phyloP scores from a whole-genome alignment of 108 stramenopile species.

The Nitzschia sp. region DNA sequence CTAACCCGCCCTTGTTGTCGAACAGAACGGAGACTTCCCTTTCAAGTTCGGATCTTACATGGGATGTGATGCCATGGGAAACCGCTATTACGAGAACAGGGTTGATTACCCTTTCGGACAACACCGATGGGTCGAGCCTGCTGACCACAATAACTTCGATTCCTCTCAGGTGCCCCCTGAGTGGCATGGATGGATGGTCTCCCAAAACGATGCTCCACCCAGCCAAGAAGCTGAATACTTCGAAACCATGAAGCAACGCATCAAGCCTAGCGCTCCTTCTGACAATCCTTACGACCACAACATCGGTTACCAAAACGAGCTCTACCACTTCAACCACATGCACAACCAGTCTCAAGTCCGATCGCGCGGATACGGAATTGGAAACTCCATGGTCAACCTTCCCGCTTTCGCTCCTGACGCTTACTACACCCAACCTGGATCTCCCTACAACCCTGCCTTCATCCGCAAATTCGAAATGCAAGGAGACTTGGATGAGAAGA shows the following conservation, averaged over 20 bases:
- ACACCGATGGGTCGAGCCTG: constrained; percentile 96
- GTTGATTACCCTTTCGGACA: constrained; percentile 92
- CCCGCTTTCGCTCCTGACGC: constrained; percentile 73
- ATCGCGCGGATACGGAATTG: constrained; percentile 84
- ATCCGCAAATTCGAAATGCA: constrained; percentile 61
- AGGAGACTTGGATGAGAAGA: constrained; percentile 77
- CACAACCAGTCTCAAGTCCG: constrained; percentile 85
- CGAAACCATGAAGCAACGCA: constrained; percentile 35
- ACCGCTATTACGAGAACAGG: constrained; percentile 95
- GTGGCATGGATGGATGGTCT: constrained; percentile 95
- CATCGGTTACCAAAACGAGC: constrained; percentile 74
- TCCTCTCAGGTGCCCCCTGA: constrained; percentile 85
- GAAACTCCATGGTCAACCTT: constrained; percentile 79
- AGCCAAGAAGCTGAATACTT: constrained; percentile 52
- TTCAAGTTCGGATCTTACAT: constrained; percentile 96
- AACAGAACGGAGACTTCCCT: constrained; percentile 88
- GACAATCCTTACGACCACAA: constrained; percentile 68
- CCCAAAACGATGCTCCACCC: constrained; percentile 85
- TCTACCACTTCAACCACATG: constrained; percentile 75
- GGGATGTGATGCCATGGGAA: constrained; percentile 88
- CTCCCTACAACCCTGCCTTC: constrained; percentile 81
- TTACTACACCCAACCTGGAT: constrained; percentile 94
- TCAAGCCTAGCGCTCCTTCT: constrained; percentile 61
- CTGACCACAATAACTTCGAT: constrained; percentile 87
- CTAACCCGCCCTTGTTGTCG: neutral